Conservation (phyloP, 768 basidiomycete species). For the Galerina sulciceps region DNA sequence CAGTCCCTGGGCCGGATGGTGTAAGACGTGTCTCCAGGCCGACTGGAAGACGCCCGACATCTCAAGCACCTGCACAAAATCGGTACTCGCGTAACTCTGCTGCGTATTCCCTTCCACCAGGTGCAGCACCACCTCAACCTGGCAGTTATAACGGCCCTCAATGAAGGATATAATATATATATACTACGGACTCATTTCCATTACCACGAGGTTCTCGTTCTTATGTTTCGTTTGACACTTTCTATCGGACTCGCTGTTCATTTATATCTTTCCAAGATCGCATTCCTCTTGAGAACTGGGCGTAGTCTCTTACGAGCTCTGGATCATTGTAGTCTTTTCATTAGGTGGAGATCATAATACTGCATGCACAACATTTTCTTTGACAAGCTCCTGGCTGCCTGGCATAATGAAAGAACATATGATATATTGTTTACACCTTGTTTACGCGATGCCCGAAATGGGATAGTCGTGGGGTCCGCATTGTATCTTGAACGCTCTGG, state of each 20-base stretch:
- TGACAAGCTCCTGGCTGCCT: too few relatives aligned
- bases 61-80: conserved; percentile 65
- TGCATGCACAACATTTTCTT: conserved; percentile 13
- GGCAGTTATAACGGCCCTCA: conserved; percentile 25
- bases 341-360: conserved; percentile 14
- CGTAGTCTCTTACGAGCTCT: conserved; percentile 13
- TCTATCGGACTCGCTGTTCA: conserved; percentile 24
- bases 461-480: conserved; percentile 12
- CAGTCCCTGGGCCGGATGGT: conserved; percentile 77
- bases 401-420: too few relatives aligned
- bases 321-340: conserved; percentile 16
- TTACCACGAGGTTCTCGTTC: conserved; percentile 13
- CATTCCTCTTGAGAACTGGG: conserved; percentile 10
- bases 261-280: conserved; percentile 16
- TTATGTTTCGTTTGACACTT: conserved; percentile 25
- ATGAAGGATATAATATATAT: conserved; percentile 20
- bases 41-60: conserved; percentile 57
- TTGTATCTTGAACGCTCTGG: neutral
- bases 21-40: conserved; percentile 80
- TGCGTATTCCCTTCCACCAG: conserved; percentile 64
- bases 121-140: conserved; percentile 69
- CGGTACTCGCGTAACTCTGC: conserved; percentile 71
- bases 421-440: conserved; percentile 19
- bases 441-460: conserved; percentile 26
- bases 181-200: conserved; percentile 20